Percentiles rank a stretch among this genome's conserved stretches.
These are phyloP conservation scores for Paracorniculantispora psalliotae DNA, from an alignment of 2,329 filamentous ascomycete genomes.

Conservation along the genomic window DNA sequence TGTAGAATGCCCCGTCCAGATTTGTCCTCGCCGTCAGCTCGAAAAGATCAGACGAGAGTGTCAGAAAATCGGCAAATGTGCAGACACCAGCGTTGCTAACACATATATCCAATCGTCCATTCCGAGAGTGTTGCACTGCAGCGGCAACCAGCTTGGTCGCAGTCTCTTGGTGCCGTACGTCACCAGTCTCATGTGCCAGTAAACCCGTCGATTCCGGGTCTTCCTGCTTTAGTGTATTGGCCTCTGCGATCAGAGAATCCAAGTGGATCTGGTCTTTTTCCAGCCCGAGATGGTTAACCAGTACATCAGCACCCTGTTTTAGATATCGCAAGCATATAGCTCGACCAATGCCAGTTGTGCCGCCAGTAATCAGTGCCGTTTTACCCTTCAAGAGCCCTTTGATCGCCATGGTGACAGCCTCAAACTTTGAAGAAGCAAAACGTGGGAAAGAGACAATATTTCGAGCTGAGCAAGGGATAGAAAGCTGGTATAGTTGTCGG, in stretches of 20 bases:
- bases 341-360: slow-evolving; percentile 79
- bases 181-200: slow-evolving; percentile 61
- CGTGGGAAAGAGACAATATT: background rate
- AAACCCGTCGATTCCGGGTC: background rate
- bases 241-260: slow-evolving; percentile 48
- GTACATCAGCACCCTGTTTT: slow-evolving; percentile 70
- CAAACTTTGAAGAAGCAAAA: slow-evolving; percentile 3
- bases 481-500: too few species aligned
- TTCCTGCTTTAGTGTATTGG: slow-evolving; percentile 36
- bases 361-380: slow-evolving; percentile 81
- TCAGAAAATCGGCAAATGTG: slow-evolving; percentile 80
- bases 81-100: slow-evolving; percentile 88
- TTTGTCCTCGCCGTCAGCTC: slow-evolving; percentile 71
- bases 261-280: slow-evolving; percentile 47
- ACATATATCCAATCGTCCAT: slow-evolving; percentile 64
- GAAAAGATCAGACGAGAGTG: slow-evolving; percentile 66
- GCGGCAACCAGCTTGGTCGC: slow-evolving; percentile 61
- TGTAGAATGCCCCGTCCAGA: slow-evolving; percentile 82
- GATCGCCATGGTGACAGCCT: slow-evolving; percentile 33
- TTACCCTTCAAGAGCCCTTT: slow-evolving; percentile 63
- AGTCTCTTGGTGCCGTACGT: slow-evolving; percentile 71
- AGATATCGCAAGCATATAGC: slow-evolving; percentile 79
- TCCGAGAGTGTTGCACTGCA: slow-evolving; percentile 56
- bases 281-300: slow-evolving; percentile 72
- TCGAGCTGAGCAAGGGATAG: too few species aligned